Percentiles rank a stretch among this genome's conserved stretches.
phyloP scores from a whole-genome alignment of 2,329 filamentous ascomycete genomes.

The Paecilomyces fulvus region DNA sequence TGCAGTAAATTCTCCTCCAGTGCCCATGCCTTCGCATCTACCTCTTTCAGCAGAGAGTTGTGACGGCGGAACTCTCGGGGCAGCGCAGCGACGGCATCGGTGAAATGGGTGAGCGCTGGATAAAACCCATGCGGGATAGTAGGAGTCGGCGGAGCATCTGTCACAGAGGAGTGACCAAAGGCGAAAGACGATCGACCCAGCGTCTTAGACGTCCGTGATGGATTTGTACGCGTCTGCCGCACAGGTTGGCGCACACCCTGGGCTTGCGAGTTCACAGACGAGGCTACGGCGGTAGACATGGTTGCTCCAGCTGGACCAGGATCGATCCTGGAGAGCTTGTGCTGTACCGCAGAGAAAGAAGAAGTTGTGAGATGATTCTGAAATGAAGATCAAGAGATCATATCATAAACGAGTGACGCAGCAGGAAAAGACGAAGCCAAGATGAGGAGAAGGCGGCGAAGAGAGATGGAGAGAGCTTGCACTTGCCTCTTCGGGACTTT shows the following conservation, averaged over 20 bases:
- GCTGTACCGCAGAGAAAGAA: neutral
- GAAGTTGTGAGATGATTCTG: neutral
- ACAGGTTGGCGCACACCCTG: slow-evolving; percentile 26
- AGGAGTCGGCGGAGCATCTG: slow-evolving; percentile 18
- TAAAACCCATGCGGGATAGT: slow-evolving; percentile 46
- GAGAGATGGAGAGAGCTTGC: neutral
- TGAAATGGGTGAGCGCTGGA: slow-evolving; percentile 65
- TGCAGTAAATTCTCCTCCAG: slow-evolving; percentile 75
- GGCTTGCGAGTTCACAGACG: slow-evolving; percentile 20
- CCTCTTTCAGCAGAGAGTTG: slow-evolving; percentile 92
- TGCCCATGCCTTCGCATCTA: slow-evolving; percentile 90
- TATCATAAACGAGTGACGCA: neutral
- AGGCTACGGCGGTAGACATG: slow-evolving; percentile 19
- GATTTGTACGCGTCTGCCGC: slow-evolving; percentile 42
- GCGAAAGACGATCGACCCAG: slow-evolving; percentile 32
- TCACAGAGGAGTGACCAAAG: slow-evolving; percentile 24
- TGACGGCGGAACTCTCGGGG: slow-evolving; percentile 93
- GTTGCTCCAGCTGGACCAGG: slow-evolving; percentile 5
- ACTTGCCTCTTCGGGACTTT: neutral
- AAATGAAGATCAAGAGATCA: neutral
- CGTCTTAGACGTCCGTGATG: slow-evolving; percentile 41
- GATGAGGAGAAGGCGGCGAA: neutral
- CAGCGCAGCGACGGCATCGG: slow-evolving; percentile 82
- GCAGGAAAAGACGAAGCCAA: neutral
- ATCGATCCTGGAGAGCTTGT: neutral